Conservation (phyloP, 2,329 filamentous ascomycete genomes). For the Moelleriella libera region DNA sequence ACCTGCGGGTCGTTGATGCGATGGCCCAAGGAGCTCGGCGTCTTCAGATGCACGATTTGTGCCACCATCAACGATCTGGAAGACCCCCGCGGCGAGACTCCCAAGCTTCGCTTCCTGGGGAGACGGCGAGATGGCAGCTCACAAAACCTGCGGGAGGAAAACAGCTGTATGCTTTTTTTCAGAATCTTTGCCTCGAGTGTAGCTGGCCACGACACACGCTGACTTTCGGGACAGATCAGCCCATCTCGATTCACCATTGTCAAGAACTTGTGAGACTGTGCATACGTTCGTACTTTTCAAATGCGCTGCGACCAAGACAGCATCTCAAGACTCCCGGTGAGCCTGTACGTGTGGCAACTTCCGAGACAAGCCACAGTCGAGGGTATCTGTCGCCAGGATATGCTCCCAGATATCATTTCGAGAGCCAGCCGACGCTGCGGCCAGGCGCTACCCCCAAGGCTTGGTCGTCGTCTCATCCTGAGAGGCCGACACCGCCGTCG, state of each 20-base stretch:
- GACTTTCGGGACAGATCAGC: slow-evolving; percentile 9
- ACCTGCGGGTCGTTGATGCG: slow-evolving; percentile 70
- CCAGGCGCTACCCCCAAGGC: slow-evolving; percentile 16
- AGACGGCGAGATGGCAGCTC: slow-evolving; percentile 2
- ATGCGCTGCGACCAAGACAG: slow-evolving; percentile 8
- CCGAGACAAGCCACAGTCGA: neutral
- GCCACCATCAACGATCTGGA: slow-evolving; percentile 69
- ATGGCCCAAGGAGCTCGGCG: slow-evolving; percentile 59
- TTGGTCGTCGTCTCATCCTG: slow-evolving; percentile 30
- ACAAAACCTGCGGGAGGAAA: neutral
- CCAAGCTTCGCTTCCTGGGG: slow-evolving; percentile 1
- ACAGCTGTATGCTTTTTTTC: slow-evolving; percentile 1
- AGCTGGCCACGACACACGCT: neutral
- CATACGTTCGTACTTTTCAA: slow-evolving; percentile 16
- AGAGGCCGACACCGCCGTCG: slow-evolving; percentile 13
- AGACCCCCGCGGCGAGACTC: slow-evolving; percentile 8
- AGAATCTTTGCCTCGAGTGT: neutral
- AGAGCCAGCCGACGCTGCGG: slow-evolving; percentile 22
- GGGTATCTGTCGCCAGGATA: neutral
- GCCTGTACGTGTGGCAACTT: neutral
- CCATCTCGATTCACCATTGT: slow-evolving; percentile 20
- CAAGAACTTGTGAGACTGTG: slow-evolving; percentile 18
- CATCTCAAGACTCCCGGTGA: neutral
- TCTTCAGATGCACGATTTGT: slow-evolving; percentile 75
- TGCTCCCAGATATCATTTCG: slow-evolving; percentile 15